Base-by-base conservation (phyloP, 2,329 filamentous ascomycete species). In the Fusarium sp. region DNA sequence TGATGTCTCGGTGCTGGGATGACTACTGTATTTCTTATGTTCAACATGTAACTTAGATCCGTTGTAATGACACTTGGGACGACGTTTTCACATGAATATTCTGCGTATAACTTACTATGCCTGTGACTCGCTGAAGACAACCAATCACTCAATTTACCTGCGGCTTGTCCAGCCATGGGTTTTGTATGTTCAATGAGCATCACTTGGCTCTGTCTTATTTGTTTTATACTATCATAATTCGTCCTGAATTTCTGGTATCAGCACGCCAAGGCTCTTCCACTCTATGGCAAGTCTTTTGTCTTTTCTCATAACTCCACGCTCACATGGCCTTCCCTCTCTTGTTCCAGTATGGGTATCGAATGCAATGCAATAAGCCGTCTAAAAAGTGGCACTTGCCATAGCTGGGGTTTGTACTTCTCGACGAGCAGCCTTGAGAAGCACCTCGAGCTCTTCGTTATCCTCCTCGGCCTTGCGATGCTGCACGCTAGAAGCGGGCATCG, bases 51-150 rank as follows among this genome's bases (percentile, higher is more conserved):
- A 54, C 51, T 58, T 71, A 65, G 57, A 66, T 58, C 46, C 54
- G 49, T 67, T 70, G 61, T 74, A 74, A 73, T 75, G 70, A 67
- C 46, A 60, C 41, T 54, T 25, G 45, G 44, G 40, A 55, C 48
- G 53, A 71, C 24, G 29, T 40, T 46, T 65, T 57, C 10, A 25
- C 43, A 58, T 46, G 18, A 20, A 47, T 32, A 11, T 20, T 41
- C 38, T 53, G 18, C 15, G 9, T 29, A 41, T 6, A 22, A 18
- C 9, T 12, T 29, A 10, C 15, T 20, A 9, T 43, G 22, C 12
- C 11, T 25, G 16, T 11, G 18, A 9, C 18, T 52, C 43, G 16
- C 13, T 12, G 2, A n/a, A 34, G 8, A 6, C 15, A 8, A 24
- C n/a, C 24, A 20, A 15, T n/a, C 22, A 40, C 13, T 25, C 12